These are phyloP conservation scores for Erodium trifolium DNA, from an alignment of 441 rosid genomes.

Conservation along the genomic window DNA sequence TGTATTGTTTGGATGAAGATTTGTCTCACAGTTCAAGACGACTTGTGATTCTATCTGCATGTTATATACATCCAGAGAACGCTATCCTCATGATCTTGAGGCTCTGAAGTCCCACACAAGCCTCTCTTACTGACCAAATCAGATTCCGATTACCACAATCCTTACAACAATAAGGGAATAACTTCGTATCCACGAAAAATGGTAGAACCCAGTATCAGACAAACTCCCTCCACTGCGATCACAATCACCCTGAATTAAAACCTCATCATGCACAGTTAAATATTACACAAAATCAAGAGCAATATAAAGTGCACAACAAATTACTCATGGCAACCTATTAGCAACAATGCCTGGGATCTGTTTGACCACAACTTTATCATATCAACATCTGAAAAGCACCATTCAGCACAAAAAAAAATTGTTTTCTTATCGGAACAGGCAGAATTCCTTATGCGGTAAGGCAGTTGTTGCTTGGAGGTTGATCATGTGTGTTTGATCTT, in stretches of 20 bases:
- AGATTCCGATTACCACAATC: constrained; percentile 12
- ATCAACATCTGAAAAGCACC: too few species aligned
- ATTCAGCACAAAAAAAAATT: too few species aligned
- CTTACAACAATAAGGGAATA: constrained; percentile 7
- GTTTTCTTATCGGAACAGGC: background rate
- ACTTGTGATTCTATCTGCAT: constrained; percentile 48
- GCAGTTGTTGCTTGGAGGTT: background rate
- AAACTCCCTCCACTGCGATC: too few species aligned
- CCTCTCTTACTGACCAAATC: constrained; percentile 22
- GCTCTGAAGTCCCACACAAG: constrained; percentile 14
- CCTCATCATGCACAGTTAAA: too few species aligned
- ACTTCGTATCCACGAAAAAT: background rate
- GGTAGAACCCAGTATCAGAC: too few species aligned
- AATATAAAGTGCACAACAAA: too few species aligned
- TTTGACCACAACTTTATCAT: too few species aligned
- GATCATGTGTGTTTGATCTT: background rate
- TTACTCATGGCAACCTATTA: too few species aligned
- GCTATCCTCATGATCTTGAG: constrained; percentile 25
- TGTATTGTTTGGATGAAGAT: constrained; percentile 31
- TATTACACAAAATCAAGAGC: too few species aligned
- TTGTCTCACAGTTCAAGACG: constrained; percentile 32
- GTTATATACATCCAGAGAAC: constrained; percentile 24
- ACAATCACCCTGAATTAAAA: too few species aligned
- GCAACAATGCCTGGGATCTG: too few species aligned
- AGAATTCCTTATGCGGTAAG: background rate